These are phyloP conservation scores for Cylindrodendrum hubeiense DNA, from an alignment of 2,329 filamentous ascomycete species.

Conservation along the genomic window DNA sequence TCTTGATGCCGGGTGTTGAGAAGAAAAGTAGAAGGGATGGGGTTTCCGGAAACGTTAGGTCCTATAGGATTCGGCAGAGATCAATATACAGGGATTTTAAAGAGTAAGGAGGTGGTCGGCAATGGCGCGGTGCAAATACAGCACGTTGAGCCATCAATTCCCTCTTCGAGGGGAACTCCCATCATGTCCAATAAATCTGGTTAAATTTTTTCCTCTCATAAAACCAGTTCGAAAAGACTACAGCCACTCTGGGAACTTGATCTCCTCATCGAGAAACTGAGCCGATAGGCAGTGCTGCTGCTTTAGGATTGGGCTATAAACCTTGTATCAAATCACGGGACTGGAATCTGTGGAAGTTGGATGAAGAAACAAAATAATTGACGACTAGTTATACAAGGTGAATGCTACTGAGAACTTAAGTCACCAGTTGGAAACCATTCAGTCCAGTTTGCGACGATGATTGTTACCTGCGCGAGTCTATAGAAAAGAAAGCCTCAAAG, in stretches of 20 bases:
- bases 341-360: neutral
- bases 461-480: constrained; percentile 52
- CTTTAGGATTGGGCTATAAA: neutral
- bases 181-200: too few relatives aligned
- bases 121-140: too few relatives aligned
- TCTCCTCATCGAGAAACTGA: neutral
- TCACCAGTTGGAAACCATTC: constrained; percentile 35
- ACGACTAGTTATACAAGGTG: constrained; percentile 44
- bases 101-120: too few relatives aligned
- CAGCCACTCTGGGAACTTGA: neutral
- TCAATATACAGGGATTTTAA: too few relatives aligned
- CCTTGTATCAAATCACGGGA: neutral
- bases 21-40: too few relatives aligned
- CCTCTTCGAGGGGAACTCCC: too few relatives aligned
- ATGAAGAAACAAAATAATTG: constrained; percentile 33
- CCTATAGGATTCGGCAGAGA: too few relatives aligned
- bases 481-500: constrained; percentile 45
- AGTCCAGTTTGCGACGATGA: constrained; percentile 44
- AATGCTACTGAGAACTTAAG: constrained; percentile 24
- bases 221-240: neutral
- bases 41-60: too few relatives aligned
- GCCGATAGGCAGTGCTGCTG: neutral
- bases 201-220: too few relatives aligned
- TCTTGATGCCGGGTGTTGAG: too few relatives aligned
- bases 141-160: too few relatives aligned